phyloP scores from a whole-genome alignment of 305 asterid species.

The Petunia hybrid region DNA sequence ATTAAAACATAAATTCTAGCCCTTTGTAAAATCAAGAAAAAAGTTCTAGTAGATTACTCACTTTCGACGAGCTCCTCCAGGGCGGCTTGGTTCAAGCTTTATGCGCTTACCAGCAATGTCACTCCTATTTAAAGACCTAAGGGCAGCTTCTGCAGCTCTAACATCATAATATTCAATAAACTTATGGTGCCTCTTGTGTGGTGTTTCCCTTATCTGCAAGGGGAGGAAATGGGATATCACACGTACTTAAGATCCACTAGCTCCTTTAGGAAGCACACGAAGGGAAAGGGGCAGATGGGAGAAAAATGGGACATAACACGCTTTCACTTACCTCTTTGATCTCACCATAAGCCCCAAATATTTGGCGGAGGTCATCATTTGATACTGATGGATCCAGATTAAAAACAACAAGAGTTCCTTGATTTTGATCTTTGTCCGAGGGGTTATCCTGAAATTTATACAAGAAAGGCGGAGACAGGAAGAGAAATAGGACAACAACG shows the following conservation, averaged over 20 bases:
- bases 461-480: neutral
- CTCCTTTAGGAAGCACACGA: neutral
- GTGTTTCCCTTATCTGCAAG: slow-evolving; percentile 79
- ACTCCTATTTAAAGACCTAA: slow-evolving; percentile 61
- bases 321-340: slow-evolving; percentile 67
- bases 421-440: slow-evolving; percentile 76
- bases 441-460: slow-evolving; percentile 63
- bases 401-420: slow-evolving; percentile 77
- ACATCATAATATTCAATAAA: slow-evolving; percentile 76
- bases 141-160: slow-evolving; percentile 79
- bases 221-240: slow-evolving; percentile 27
- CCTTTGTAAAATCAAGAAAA: slow-evolving; percentile 24
- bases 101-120: slow-evolving; percentile 86
- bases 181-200: slow-evolving; percentile 72
- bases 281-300: slow-evolving; percentile 9
- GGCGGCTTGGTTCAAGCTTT: slow-evolving; percentile 81
- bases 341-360: slow-evolving; percentile 80
- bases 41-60: slow-evolving; percentile 37
- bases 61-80: slow-evolving; percentile 87
- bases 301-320: slow-evolving; percentile 1
- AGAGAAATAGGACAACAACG: slow-evolving; percentile 6
- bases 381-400: slow-evolving; percentile 80
- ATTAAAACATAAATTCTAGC: neutral
- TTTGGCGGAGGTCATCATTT: slow-evolving; percentile 62
- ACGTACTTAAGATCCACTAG: slow-evolving; percentile 7